Conservation (phyloP, 2,329 filamentous ascomycete species). For the Geoglossum cookeanum region DNA sequence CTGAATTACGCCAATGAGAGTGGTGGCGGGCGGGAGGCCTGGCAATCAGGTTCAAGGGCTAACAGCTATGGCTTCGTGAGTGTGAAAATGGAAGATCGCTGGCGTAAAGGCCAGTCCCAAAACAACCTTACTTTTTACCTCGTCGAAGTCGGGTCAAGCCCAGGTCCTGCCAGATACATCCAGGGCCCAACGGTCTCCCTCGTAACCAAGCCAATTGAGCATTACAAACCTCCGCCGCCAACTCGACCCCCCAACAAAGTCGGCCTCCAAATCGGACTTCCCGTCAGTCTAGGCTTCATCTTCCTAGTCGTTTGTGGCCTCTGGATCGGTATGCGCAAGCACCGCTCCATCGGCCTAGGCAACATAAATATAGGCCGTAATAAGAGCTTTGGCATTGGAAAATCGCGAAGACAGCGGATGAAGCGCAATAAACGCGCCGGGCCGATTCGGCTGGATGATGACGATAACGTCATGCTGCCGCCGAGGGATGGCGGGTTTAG, state of each 20-base stretch:
- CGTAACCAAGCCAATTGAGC: constrained; percentile 16
- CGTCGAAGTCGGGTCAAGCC: constrained; percentile 15
- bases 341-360: constrained; percentile 19
- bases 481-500: neutral
- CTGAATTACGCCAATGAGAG: constrained; percentile 19
- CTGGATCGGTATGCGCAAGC: constrained; percentile 23
- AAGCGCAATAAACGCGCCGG: constrained; percentile 14
- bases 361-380: constrained; percentile 18
- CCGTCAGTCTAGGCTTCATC: constrained; percentile 20
- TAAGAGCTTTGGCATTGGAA: constrained; percentile 21
- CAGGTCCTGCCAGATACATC: constrained; percentile 9
- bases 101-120: constrained; percentile 20
- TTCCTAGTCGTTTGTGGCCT: constrained; percentile 20
- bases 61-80: constrained; percentile 22
- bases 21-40: constrained; percentile 17
- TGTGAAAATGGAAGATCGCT: constrained; percentile 21
- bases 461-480: neutral
- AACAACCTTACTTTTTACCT: constrained; percentile 22
- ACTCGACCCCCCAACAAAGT: constrained; percentile 15
- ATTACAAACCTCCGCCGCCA: constrained; percentile 18
- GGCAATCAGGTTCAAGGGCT: constrained; percentile 18
- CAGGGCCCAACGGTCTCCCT: constrained; percentile 21
- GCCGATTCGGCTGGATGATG: constrained; percentile 16
- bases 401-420: constrained; percentile 19
- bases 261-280: constrained; percentile 24